These are phyloP conservation scores for Pinus taeda DNA, from an alignment of 75 land plant genomes.

Conservation along the genomic window DNA sequence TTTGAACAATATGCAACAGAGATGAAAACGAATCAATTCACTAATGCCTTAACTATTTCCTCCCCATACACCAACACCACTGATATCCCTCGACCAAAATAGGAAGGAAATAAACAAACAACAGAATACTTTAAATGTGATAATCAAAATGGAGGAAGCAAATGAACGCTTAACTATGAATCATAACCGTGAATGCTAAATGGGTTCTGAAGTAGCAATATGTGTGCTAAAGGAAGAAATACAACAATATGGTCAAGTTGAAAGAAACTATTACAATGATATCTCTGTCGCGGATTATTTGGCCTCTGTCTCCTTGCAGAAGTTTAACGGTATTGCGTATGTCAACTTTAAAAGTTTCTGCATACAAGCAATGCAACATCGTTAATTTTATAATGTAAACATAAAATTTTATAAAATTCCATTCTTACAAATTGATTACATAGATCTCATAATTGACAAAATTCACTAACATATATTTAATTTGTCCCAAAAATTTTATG, in stretches of 20 bases:
- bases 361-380: background rate
- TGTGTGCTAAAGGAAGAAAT: background rate
- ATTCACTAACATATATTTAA: background rate
- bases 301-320: constrained; percentile 38
- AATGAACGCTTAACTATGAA: background rate
- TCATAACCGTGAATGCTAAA: background rate
- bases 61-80: background rate
- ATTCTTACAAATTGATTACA: background rate
- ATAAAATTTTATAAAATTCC: background rate
- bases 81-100: background rate
- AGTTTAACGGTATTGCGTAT: constrained; percentile 39
- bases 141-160: background rate
- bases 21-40: background rate
- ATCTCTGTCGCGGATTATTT: constrained; percentile 30
- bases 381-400: background rate
- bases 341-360: constrained; percentile 51
- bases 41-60: background rate
- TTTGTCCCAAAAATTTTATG: background rate
- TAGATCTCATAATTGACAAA: background rate
- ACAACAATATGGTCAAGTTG: background rate
- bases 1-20: background rate
- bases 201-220: background rate
- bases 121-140: background rate
- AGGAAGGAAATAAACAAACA: background rate
- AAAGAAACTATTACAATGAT: constrained; percentile 30